phyloP scores from a whole-genome alignment of 225 moss, liverwort and hornwort genomes.

The Sphagnum tenellum region DNA sequence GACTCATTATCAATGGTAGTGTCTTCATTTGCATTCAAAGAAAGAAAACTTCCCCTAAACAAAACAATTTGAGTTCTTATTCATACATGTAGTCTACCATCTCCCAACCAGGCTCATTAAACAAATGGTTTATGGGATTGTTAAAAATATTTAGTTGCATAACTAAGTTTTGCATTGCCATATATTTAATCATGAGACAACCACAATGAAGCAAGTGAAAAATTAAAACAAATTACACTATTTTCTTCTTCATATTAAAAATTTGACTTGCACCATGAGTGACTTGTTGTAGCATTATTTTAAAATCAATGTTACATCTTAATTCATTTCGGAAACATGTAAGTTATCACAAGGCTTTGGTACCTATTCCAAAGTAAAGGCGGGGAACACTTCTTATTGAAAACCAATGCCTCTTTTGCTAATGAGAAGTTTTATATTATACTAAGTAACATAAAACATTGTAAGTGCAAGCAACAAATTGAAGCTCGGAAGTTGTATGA shows the following conservation, averaged over 20 bases:
- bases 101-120: not conserved
- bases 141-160: not conserved
- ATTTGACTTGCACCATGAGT: too few relatives aligned
- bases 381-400: too few relatives aligned
- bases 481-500: too few relatives aligned
- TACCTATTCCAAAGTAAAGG: too few relatives aligned
- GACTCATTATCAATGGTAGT: not conserved
- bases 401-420: too few relatives aligned
- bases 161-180: not conserved
- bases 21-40: not conserved
- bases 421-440: too few relatives aligned
- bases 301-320: too few relatives aligned
- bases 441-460: too few relatives aligned
- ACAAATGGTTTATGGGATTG: not conserved
- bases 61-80: not conserved
- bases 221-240: not conserved
- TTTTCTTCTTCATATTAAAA: not conserved
- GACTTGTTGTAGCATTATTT: too few relatives aligned
- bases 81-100: not conserved
- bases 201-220: not conserved
- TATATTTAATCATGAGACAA: not conserved
- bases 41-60: not conserved
- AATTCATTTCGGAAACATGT: too few relatives aligned
- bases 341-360: too few relatives aligned
- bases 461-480: too few relatives aligned